phyloP scores from a whole-genome alignment of 2,329 filamentous ascomycete genomes.

The Penicillium sp. region DNA sequence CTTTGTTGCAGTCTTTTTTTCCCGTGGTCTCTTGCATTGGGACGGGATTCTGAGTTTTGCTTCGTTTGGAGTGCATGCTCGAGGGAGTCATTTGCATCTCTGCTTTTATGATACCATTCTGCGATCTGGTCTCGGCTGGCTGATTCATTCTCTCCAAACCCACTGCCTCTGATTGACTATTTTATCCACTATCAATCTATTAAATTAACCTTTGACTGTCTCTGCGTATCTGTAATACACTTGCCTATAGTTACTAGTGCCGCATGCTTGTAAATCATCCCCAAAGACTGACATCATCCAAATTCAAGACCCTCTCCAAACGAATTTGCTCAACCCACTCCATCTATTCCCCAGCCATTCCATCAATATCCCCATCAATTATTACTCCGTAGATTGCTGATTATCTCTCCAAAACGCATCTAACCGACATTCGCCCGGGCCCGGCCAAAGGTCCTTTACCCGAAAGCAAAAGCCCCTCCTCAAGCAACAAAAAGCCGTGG shows the following conservation, averaged over 20 bases:
- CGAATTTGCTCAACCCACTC: neutral
- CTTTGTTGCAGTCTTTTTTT: constrained; percentile 21
- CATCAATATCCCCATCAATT: too few relatives aligned
- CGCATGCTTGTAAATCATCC: neutral
- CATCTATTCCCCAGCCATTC: neutral
- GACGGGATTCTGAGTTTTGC: constrained; percentile 30
- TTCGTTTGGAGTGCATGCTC: constrained; percentile 27
- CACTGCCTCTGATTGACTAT: constrained; percentile 19
- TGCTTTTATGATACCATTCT: constrained; percentile 45
- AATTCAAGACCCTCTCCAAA: neutral
- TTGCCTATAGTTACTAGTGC: neutral
- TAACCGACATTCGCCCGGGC: neutral
- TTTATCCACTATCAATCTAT: constrained; percentile 20
- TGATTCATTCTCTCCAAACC: constrained; percentile 30
- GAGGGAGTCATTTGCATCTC: constrained; percentile 33
- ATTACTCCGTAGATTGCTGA: neutral
- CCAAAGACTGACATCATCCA: constrained; percentile 15
- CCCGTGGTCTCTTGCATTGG: constrained; percentile 26
- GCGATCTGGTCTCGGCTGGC: constrained; percentile 30
- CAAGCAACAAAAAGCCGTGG: neutral
- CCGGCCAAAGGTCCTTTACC: neutral
- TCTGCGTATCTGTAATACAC: neutral
- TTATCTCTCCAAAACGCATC: neutral
- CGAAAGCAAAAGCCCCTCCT: neutral
- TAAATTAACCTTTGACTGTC: neutral